These are phyloP conservation scores for Ophiostoma australiae DNA, from an alignment of 2,329 filamentous ascomycete genomes.

Conservation along the genomic window DNA sequence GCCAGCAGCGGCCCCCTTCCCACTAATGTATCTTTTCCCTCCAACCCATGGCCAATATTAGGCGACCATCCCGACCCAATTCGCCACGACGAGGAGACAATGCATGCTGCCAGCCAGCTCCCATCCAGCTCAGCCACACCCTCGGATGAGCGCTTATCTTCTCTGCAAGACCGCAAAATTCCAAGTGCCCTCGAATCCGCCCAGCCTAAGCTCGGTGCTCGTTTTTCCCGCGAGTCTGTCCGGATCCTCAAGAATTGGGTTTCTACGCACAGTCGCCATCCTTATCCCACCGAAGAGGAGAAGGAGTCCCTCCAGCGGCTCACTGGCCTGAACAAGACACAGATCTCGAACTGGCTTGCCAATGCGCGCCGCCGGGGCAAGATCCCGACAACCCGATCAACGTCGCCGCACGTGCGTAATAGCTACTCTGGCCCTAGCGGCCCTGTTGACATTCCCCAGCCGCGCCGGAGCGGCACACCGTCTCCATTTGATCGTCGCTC, in stretches of 20 bases:
- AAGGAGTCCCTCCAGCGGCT: conserved; percentile 72
- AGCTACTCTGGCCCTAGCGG: conserved; percentile 44
- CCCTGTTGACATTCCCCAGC: conserved; percentile 59
- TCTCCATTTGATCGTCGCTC: conserved; percentile 33
- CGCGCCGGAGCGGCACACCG: conserved; percentile 47
- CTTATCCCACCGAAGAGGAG: conserved; percentile 83
- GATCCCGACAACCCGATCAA: conserved; percentile 61
- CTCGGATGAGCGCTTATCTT: conserved; percentile 22
- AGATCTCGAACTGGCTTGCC: conserved; percentile 89
- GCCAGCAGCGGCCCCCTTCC: conserved; percentile 32
- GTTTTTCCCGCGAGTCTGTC: conserved; percentile 76
- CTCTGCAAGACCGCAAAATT: conserved; percentile 23
- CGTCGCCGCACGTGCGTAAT: conserved; percentile 62
- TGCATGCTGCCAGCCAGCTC: not conserved
- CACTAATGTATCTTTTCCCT: conserved; percentile 39
- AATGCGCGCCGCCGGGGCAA: conserved; percentile 83
- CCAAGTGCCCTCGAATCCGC: conserved; percentile 30
- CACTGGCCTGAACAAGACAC: conserved; percentile 74
- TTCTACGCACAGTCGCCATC: conserved; percentile 70
- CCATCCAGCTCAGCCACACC: not conserved
- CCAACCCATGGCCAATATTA: conserved; percentile 44
- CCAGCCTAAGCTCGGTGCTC: conserved; percentile 61
- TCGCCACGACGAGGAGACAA: conserved; percentile 35
- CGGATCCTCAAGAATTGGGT: conserved; percentile 82
- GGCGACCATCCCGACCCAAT: conserved; percentile 42